phyloP scores from a whole-genome alignment of 345 rosid species.

The Eucalyptus tenuipes region DNA sequence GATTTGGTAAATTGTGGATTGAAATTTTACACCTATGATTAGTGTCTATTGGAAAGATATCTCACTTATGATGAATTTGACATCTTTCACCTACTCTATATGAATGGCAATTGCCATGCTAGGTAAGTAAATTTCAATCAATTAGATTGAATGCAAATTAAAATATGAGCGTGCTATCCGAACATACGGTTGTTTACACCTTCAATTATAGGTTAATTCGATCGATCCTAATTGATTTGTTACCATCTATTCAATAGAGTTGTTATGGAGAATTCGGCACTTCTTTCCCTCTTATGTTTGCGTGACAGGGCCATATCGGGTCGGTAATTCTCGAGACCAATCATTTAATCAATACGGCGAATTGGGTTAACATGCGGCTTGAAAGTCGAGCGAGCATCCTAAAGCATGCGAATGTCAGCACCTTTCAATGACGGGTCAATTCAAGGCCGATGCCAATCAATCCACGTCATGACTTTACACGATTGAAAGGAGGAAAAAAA shows the following conservation, averaged over 20 bases:
- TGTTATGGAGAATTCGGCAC: neutral
- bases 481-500: neutral
- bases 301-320: neutral
- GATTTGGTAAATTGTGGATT: too few relatives aligned
- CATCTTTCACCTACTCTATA: neutral
- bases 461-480: neutral
- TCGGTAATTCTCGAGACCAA: neutral
- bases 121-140: neutral
- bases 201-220: neutral
- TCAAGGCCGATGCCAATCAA: neutral
- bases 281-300: neutral
- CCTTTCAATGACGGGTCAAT: neutral
- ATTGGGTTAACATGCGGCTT: neutral
- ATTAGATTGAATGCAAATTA: too few relatives aligned
- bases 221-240: neutral
- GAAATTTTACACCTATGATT: too few relatives aligned
- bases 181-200: neutral
- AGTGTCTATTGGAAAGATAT: neutral
- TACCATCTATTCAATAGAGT: neutral
- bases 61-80: accelerated
- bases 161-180: accelerated
- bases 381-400: neutral
- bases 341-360: neutral
- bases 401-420: neutral
- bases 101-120: neutral